These are phyloP conservation scores for Acer campestre DNA, from an alignment of 345 rosid species.

Conservation along the genomic window DNA sequence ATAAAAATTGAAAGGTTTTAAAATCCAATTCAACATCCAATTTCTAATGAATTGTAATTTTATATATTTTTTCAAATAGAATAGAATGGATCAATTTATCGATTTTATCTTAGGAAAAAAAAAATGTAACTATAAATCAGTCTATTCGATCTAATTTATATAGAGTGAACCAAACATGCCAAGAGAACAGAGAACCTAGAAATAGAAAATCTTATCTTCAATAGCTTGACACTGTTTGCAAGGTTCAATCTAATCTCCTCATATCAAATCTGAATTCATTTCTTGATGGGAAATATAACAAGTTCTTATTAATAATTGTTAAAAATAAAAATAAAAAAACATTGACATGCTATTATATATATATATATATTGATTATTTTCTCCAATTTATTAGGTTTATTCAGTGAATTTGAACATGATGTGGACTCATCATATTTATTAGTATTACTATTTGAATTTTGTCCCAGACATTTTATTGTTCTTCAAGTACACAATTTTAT, in stretches of 20 bases:
- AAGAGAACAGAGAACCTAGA: background rate
- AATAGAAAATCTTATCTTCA: background rate
- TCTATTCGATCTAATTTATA: background rate
- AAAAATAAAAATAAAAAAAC: background rate
- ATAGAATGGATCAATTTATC: too few relatives aligned
- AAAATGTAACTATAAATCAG: too few relatives aligned
- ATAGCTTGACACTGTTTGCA: background rate
- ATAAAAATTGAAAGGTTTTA: too few relatives aligned
- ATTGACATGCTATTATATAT: background rate
- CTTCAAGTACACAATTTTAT: background rate
- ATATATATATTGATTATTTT: too few relatives aligned
- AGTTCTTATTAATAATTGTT: background rate
- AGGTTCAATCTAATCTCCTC: background rate
- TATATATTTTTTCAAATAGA: too few relatives aligned
- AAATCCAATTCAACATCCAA: too few relatives aligned
- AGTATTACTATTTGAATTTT: background rate
- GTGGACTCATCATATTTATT: background rate
- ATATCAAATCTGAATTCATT: slow-evolving; percentile 8
- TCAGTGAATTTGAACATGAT: background rate
- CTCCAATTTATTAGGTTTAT: background rate
- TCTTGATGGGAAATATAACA: background rate
- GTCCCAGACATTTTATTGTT: background rate
- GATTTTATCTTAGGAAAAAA: too few relatives aligned
- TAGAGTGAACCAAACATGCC: background rate
- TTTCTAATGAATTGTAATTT: too few relatives aligned